These are phyloP conservation scores for Sugiyamaella castrensis DNA, from an alignment of 1,139 yeast species.

Conservation along the genomic window DNA sequence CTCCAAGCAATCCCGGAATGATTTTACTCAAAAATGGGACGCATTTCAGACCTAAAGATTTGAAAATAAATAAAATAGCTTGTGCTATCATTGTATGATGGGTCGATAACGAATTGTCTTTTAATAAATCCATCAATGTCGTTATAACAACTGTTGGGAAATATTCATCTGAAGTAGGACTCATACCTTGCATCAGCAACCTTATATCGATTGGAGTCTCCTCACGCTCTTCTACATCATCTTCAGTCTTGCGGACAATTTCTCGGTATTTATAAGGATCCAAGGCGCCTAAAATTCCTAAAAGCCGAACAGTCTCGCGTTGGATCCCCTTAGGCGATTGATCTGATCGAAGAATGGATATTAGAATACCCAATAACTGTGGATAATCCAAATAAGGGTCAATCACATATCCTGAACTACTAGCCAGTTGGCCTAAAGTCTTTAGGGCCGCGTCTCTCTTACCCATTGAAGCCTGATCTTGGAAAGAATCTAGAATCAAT, in stretches of 20 bases:
- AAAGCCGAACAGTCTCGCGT: slow-evolving; percentile 79
- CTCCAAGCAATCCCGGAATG: slow-evolving; percentile 81
- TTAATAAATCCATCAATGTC: slow-evolving; percentile 74
- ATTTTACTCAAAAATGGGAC: slow-evolving; percentile 83
- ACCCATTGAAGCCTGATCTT: slow-evolving; percentile 82
- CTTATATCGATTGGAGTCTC: slow-evolving; percentile 91
- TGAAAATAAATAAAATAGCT: slow-evolving; percentile 87
- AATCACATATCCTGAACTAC: slow-evolving; percentile 91
- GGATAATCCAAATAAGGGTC: slow-evolving; percentile 93
- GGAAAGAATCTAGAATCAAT: slow-evolving; percentile 77
- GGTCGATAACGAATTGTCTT: slow-evolving; percentile 77
- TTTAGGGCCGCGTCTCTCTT: slow-evolving; percentile 88
- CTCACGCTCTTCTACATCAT: slow-evolving; percentile 64
- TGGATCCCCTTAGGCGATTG: slow-evolving; percentile 61
- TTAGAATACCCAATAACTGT: slow-evolving; percentile 74
- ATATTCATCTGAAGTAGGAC: slow-evolving; percentile 90
- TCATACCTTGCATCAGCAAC: slow-evolving; percentile 85
- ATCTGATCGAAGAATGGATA: slow-evolving; percentile 77
- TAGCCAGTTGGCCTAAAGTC: slow-evolving; percentile 82
- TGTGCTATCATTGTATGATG: slow-evolving; percentile 91
- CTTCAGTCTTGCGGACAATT: slow-evolving; percentile 67
- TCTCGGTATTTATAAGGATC: slow-evolving; percentile 96
- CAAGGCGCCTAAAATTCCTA: slow-evolving; percentile 93
- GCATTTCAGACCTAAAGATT: slow-evolving; percentile 82
- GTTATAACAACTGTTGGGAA: slow-evolving; percentile 94